Evolutionary conservation across 441 rosid genomes (phyloP).

Genomic region (Syzygium syzygioides): DNA sequence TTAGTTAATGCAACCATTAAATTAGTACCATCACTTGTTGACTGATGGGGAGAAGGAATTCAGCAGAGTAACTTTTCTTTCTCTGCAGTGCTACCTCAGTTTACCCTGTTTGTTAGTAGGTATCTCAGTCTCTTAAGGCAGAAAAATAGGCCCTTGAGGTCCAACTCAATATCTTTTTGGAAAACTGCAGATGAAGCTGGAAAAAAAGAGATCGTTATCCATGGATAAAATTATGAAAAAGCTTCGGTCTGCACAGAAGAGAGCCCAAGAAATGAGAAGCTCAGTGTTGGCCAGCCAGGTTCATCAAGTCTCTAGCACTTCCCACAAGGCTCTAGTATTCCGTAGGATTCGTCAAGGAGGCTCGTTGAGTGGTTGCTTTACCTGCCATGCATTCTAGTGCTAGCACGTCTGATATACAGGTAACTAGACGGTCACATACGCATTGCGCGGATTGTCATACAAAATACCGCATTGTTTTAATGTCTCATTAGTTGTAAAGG

Average conservation of each 20-base stretch:
- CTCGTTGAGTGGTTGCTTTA: conserved; percentile 73
- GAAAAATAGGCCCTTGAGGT: background rate
- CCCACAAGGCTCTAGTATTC: conserved; percentile 38
- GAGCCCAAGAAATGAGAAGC: conserved; percentile 88
- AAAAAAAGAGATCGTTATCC: conserved; percentile 82
- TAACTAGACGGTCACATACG: background rate
- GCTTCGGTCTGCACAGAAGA: conserved; percentile 80
- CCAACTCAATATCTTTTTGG: background rate
- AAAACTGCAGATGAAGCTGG: conserved; percentile 83
- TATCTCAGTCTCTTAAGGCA: background rate
- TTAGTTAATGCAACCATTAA: background rate
- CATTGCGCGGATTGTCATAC: background rate
- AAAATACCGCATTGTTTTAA: background rate
- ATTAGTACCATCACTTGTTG: background rate
- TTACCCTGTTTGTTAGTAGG: background rate
- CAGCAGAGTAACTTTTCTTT: background rate
- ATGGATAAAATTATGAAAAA: conserved; percentile 93
- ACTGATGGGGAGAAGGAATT: background rate
- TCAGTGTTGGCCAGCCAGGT: conserved; percentile 45
- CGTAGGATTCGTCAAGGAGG: conserved; percentile 52
- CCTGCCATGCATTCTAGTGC: conserved; percentile 44
- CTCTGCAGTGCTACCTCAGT: background rate
- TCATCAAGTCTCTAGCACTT: conserved; percentile 34
- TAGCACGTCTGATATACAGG: background rate
- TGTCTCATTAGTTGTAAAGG: background rate